These are phyloP conservation scores for Colletotrichum destructivum DNA, from an alignment of 2,329 filamentous ascomycete genomes.

Conservation along the genomic window DNA sequence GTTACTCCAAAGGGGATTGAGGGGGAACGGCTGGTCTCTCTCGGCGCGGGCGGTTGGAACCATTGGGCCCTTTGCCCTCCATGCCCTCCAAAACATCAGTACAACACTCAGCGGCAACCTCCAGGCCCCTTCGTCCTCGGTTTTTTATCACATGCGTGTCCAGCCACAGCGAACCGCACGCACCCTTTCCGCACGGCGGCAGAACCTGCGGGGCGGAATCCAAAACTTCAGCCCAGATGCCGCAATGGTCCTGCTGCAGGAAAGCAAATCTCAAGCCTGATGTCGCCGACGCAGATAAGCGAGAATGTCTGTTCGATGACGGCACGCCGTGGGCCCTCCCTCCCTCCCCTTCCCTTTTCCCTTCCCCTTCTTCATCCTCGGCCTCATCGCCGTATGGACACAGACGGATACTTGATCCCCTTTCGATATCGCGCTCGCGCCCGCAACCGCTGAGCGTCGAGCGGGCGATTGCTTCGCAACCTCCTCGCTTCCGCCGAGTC, in stretches of 20 bases:
- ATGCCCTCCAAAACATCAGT: background rate
- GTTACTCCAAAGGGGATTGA: no score
- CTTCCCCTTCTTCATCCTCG: no score
- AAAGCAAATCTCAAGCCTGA: constrained; percentile 26
- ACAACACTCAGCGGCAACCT: background rate
- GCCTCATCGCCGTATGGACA: no score
- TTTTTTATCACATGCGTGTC: background rate
- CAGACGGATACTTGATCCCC: background rate
- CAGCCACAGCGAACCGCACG: background rate
- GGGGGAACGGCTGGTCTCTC: no score
- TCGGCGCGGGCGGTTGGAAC: no score
- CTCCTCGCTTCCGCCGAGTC: background rate
- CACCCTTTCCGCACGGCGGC: background rate
- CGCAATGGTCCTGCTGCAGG: background rate
- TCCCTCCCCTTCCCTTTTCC: no score
- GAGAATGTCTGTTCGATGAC: constrained; percentile 37
- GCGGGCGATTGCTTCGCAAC: background rate
- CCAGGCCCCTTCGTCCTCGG: background rate
- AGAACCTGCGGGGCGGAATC: background rate
- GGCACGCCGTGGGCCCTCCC: no score
- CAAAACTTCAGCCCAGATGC: background rate
- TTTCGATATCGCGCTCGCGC: no score
- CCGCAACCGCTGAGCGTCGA: background rate
- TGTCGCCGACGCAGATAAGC: constrained; percentile 19
- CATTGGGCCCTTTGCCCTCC: background rate